Conservation (phyloP, 2,329 filamentous ascomycete species). For the Calonectria naviculata region DNA sequence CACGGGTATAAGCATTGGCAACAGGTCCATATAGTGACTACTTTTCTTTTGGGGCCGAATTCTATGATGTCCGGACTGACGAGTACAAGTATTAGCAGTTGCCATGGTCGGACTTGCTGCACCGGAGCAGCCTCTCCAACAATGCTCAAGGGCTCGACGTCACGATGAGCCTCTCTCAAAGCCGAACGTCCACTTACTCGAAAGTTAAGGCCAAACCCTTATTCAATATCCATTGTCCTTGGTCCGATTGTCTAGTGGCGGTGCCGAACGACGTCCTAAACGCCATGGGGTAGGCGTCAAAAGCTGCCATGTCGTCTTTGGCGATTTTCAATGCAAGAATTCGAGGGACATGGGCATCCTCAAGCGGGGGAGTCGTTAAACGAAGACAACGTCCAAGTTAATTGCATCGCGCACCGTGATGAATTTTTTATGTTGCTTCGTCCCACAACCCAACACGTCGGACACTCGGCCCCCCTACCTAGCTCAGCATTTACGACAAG, state of each 20-base stretch:
- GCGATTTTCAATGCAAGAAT: background rate
- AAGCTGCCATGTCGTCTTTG: background rate
- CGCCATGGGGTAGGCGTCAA: background rate
- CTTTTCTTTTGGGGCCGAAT: background rate
- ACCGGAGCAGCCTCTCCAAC: background rate
- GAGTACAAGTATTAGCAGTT: background rate
- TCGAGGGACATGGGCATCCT: too few species aligned
- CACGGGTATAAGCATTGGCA: background rate
- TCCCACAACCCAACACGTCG: too few species aligned
- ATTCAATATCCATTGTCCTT: too few species aligned
- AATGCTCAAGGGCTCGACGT: background rate
- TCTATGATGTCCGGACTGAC: background rate
- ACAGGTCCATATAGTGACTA: background rate
- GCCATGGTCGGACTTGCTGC: background rate
- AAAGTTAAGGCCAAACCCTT: background rate
- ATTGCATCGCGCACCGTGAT: background rate
- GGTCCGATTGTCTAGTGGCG: background rate
- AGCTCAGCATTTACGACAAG: too few species aligned
- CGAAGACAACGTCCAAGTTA: background rate
- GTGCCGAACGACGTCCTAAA: background rate
- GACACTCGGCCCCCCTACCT: too few species aligned
- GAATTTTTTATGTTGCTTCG: too few species aligned
- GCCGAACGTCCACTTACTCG: background rate
- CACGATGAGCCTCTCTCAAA: background rate
- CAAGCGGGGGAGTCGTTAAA: background rate